Evolutionary conservation across 1,139 yeast species (phyloP).

Genomic region (Saccharomyces hybrid): DNA sequence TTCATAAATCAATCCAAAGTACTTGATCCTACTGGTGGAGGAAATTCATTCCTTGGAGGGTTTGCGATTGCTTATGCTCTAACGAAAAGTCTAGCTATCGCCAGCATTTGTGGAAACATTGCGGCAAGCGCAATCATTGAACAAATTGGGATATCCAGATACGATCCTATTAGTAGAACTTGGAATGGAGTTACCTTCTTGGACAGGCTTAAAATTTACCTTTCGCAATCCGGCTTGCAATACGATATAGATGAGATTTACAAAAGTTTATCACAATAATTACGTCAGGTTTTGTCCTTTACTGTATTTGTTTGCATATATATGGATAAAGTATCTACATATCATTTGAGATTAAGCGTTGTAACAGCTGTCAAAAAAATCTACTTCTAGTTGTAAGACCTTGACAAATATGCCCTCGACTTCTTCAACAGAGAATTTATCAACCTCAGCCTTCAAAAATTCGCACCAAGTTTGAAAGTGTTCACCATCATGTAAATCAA

Average conservation of each 20-base stretch:
- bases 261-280: conserved; percentile 4
- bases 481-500: conserved; percentile 43
- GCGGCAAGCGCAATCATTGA: conserved; percentile 79
- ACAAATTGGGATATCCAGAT: conserved; percentile 62
- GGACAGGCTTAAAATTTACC: conserved; percentile 20
- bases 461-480: conserved; percentile 42
- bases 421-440: conserved; percentile 32
- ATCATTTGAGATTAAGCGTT: conserved; percentile 15
- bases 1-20: conserved; percentile 39
- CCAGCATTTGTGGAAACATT: conserved; percentile 62
- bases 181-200: conserved; percentile 51
- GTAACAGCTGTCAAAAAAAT: conserved; percentile 45
- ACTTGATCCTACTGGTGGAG: conserved; percentile 91
- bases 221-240: conserved; percentile 8
- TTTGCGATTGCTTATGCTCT: conserved; percentile 54
- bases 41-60: conserved; percentile 83
- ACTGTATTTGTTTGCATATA: neutral
- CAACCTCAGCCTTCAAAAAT: conserved; percentile 41
- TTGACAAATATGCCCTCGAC: conserved; percentile 35
- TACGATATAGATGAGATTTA: conserved; percentile 8
- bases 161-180: conserved; percentile 24
- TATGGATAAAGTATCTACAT: conserved; percentile 1
- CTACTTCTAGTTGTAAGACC: conserved; percentile 37
- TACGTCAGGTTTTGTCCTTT: neutral
- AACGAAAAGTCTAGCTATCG: conserved; percentile 46